phyloP scores from a whole-genome alignment of 2,329 filamentous ascomycete species.

The Kalmusia sp. region DNA sequence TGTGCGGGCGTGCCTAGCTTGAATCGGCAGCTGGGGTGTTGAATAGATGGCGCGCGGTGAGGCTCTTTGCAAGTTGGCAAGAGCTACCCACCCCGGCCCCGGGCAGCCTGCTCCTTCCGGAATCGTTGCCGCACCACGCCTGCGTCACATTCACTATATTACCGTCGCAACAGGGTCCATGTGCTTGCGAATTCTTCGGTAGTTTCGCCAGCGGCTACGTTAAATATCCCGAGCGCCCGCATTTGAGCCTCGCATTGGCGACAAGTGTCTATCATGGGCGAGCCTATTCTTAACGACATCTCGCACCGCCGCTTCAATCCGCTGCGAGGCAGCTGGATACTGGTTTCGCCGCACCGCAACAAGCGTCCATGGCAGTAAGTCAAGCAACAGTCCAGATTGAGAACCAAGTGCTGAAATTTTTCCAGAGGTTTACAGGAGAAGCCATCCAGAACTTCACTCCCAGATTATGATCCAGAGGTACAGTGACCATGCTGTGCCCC shows the following conservation, averaged over 20 bases:
- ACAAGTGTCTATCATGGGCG: slow-evolving; percentile 47
- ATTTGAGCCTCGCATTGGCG: slow-evolving; percentile 10
- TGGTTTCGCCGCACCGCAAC: slow-evolving; percentile 94
- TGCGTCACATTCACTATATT: slow-evolving; percentile 36
- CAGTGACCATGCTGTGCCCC: slow-evolving; percentile 18
- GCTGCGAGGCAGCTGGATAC: slow-evolving; percentile 85
- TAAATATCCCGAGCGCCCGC: slow-evolving; percentile 22
- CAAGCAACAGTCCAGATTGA: not conserved
- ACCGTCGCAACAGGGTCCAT: slow-evolving; percentile 21
- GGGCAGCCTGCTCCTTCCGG: slow-evolving; percentile 29
- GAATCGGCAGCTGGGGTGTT: slow-evolving; percentile 29
- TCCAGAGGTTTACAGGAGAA: slow-evolving; percentile 57
- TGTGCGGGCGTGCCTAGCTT: slow-evolving; percentile 23
- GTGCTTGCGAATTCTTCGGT: slow-evolving; percentile 8
- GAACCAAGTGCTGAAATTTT: slow-evolving; percentile 2
- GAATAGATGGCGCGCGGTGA: slow-evolving; percentile 25
- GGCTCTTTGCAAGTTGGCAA: slow-evolving; percentile 32
- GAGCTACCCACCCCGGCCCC: slow-evolving; percentile 20
- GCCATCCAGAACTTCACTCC: slow-evolving; percentile 59
- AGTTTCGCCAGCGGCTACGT: slow-evolving; percentile 21
- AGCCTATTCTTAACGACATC: slow-evolving; percentile 77
- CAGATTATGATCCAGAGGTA: slow-evolving; percentile 76
- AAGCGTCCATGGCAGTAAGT: slow-evolving; percentile 97
- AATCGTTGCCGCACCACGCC: slow-evolving; percentile 32
- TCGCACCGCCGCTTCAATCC: slow-evolving; percentile 96